phyloP scores from a whole-genome alignment of 139 green algal genomes.

The Marvania coccoides region DNA sequence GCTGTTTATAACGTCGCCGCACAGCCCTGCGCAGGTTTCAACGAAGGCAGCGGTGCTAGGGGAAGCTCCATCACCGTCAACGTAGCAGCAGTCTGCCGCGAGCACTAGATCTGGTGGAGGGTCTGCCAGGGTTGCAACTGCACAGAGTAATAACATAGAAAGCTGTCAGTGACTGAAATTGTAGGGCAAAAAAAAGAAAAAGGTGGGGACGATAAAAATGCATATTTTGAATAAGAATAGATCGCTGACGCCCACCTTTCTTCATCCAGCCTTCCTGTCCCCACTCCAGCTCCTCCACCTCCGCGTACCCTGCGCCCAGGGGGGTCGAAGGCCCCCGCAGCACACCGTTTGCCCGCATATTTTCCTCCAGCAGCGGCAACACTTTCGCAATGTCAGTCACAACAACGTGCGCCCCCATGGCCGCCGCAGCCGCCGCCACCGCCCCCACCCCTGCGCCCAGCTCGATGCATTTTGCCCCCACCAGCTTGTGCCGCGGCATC shows the following conservation, averaged over 20 bases:
- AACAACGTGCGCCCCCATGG: conserved; percentile 21
- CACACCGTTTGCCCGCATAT: conserved; percentile 24
- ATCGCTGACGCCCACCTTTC: too few relatives aligned
- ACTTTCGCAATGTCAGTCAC: conserved; percentile 30
- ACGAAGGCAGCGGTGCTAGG: conserved; percentile 30
- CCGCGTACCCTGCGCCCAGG: conserved; percentile 6
- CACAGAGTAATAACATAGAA: too few relatives aligned
- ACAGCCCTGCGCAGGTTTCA: conserved; percentile 26
- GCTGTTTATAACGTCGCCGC: too few relatives aligned
- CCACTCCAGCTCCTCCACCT: conserved; percentile 22
- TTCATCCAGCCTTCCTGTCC: conserved; percentile 20
- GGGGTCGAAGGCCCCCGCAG: background rate
- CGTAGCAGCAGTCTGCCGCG: conserved; percentile 34
- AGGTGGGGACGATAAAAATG: too few relatives aligned
- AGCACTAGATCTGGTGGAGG: conserved; percentile 15
- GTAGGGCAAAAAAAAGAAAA: too few relatives aligned
- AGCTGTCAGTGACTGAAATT: too few relatives aligned
- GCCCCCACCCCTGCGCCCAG: conserved; percentile 37
- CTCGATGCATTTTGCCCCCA: conserved; percentile 26
- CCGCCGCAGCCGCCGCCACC: conserved; percentile 16
- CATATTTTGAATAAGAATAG: too few relatives aligned
- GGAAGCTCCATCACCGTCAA: conserved; percentile 20
- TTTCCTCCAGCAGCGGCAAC: conserved; percentile 23
- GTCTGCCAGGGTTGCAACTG: conserved; percentile 4
- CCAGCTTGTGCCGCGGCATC: background rate